Conservation (phyloP, 176 grass and related monocot species). For the Poa pratensis region DNA sequence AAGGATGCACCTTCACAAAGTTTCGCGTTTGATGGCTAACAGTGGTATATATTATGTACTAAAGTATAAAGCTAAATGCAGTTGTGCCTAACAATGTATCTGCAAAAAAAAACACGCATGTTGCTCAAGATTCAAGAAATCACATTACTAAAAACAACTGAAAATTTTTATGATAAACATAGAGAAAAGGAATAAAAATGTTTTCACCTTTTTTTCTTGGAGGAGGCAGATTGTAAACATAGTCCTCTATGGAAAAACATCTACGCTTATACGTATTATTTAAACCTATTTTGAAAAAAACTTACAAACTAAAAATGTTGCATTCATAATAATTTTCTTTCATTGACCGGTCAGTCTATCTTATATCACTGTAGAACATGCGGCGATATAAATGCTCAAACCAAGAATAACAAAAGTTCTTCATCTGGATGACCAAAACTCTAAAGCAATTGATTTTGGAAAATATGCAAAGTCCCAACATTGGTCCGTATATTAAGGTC, state of each 20-base stretch:
- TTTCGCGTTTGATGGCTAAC: background rate
- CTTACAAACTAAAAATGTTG: too few relatives aligned
- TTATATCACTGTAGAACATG: too few relatives aligned
- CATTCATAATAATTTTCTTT: too few relatives aligned
- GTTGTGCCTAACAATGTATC: background rate
- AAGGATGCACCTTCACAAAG: background rate
- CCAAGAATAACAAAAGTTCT: too few relatives aligned
- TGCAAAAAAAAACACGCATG: background rate
- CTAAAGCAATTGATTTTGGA: too few relatives aligned
- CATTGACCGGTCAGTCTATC: too few relatives aligned
- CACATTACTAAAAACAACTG: background rate
- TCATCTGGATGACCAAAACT: too few relatives aligned
- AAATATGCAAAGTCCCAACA: too few relatives aligned
- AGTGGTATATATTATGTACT: background rate
- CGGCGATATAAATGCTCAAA: too few relatives aligned
- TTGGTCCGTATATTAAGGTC: too few relatives aligned
- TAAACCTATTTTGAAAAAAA: too few relatives aligned
- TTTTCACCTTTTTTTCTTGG: background rate
- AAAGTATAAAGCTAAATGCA: background rate
- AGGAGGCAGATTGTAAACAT: background rate
- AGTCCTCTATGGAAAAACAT: background rate
- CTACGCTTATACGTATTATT: background rate
- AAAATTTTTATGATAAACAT: background rate
- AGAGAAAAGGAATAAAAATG: background rate
- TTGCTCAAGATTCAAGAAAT: background rate